Conservation (phyloP, 202 grass and related monocot species). For the Zizania palustris region DNA sequence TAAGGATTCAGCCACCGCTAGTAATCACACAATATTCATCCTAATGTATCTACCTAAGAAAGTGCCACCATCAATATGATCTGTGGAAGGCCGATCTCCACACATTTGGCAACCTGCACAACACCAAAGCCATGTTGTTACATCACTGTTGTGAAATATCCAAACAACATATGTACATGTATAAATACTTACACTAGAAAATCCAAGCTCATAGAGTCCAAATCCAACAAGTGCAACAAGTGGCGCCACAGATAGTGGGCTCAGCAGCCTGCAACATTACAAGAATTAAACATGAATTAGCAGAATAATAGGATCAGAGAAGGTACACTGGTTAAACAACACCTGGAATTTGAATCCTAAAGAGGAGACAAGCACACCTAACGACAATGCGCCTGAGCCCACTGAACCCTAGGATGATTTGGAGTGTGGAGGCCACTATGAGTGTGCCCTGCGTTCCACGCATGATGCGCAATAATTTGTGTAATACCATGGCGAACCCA, state of each 20-base stretch:
- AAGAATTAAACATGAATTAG: background rate
- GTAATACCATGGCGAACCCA: constrained; percentile 26
- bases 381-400: constrained; percentile 81
- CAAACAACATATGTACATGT: too few relatives aligned
- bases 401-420: constrained; percentile 89
- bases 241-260: constrained; percentile 72
- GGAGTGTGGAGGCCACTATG: constrained; percentile 84
- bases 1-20: background rate
- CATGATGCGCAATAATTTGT: constrained; percentile 82
- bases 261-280: constrained; percentile 59
- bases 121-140: constrained; percentile 2
- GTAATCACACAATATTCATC: background rate
- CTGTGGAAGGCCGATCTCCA: constrained; percentile 86
- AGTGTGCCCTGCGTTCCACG: constrained; percentile 88
- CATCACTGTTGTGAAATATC: background rate
- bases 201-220: constrained; percentile 89
- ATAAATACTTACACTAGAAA: constrained; percentile 73
- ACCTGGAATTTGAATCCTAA: constrained; percentile 23
- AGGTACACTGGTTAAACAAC: constrained; percentile 15
- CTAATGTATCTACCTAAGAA: constrained; percentile 64
- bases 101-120: constrained; percentile 87
- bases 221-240: constrained; percentile 79
- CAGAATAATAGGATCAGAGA: background rate
- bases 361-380: constrained; percentile 40
- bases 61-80: constrained; percentile 70